These are phyloP conservation scores for Aspergillus quadrilineatus DNA, from an alignment of 2,329 filamentous ascomycete genomes.

Conservation along the genomic window DNA sequence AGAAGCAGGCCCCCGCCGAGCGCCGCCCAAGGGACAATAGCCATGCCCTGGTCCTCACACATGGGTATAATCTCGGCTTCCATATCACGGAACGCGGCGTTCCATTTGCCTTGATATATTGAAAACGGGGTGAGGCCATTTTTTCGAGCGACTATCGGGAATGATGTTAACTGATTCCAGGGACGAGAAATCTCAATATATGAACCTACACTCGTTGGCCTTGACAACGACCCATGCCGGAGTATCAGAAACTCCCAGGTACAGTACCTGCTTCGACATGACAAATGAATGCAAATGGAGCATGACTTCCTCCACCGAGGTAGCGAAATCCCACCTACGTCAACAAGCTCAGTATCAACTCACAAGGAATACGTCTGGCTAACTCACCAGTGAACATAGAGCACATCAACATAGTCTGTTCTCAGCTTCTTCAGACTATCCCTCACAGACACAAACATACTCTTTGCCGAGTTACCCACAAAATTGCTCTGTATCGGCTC, in stretches of 20 bases:
- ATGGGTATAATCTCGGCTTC: conserved; percentile 16
- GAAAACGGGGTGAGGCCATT: conserved; percentile 14
- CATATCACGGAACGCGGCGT: conserved; percentile 9
- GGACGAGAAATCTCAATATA: background rate
- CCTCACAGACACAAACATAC: conserved; percentile 5
- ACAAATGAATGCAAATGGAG: conserved; percentile 5
- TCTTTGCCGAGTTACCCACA: conserved; percentile 9
- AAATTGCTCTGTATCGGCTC: conserved; percentile 30
- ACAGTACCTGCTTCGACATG: conserved; percentile 13
- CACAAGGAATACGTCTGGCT: background rate
- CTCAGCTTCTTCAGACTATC: conserved; percentile 9
- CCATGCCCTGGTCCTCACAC: conserved; percentile 16
- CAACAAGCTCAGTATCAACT: no score
- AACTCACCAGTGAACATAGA: conserved; percentile 15
- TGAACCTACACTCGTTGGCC: conserved; percentile 8
- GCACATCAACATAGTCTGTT: conserved; percentile 14
- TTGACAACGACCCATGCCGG: conserved; percentile 16
- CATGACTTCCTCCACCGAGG: conserved; percentile 14
- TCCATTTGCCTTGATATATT: conserved; percentile 13
- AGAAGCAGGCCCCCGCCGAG: conserved; percentile 7
- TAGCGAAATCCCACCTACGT: conserved; percentile 12
- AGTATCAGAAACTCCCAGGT: conserved; percentile 12
- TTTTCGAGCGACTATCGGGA: conserved; percentile 1
- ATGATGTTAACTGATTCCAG: background rate
- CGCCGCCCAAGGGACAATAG: conserved; percentile 8